These are phyloP conservation scores for Apiospora sp. DNA, from an alignment of 2,329 filamentous ascomycete genomes.

Conservation along the genomic window DNA sequence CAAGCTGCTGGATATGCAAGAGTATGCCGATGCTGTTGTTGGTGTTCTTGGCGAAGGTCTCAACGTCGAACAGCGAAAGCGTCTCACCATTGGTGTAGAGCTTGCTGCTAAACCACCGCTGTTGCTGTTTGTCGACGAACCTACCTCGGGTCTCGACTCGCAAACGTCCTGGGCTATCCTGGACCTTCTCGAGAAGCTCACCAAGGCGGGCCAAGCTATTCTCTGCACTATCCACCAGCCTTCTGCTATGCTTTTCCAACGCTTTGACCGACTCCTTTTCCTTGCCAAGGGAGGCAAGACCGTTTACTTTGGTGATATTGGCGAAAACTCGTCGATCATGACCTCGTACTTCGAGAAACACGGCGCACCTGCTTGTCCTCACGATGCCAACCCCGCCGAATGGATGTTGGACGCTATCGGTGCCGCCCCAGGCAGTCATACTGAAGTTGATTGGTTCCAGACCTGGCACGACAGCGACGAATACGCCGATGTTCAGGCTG, in stretches of 20 bases:
- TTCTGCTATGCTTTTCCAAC: conserved; percentile 93
- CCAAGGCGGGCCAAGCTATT: conserved; percentile 88
- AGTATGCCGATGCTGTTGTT: conserved; percentile 89
- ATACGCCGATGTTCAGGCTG: conserved; percentile 58
- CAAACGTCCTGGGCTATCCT: conserved; percentile 95
- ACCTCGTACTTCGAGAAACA: conserved; percentile 80
- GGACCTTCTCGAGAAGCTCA: conserved; percentile 86
- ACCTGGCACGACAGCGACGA: conserved; percentile 49
- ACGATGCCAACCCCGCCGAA: conserved; percentile 80
- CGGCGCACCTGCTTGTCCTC: conserved; percentile 70
- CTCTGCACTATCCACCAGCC: conserved; percentile 98
- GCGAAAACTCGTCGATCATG: conserved; percentile 71
- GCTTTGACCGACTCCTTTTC: conserved; percentile 84
- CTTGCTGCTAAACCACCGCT: conserved; percentile 90
- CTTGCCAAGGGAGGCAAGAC: conserved; percentile 78
- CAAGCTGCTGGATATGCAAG: conserved; percentile 86
- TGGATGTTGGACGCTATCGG: conserved; percentile 73
- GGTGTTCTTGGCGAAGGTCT: conserved; percentile 89
- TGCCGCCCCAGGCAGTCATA: conserved; percentile 68
- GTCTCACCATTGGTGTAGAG: conserved; percentile 95
- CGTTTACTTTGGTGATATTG: conserved; percentile 84
- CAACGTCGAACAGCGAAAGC: conserved; percentile 75
- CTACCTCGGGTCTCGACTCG: conserved; percentile 91
- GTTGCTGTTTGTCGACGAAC: conserved; percentile 92
- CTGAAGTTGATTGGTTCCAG: conserved; percentile 67